phyloP scores from a whole-genome alignment of 331 rosid species.

The Quercus tomentella region DNA sequence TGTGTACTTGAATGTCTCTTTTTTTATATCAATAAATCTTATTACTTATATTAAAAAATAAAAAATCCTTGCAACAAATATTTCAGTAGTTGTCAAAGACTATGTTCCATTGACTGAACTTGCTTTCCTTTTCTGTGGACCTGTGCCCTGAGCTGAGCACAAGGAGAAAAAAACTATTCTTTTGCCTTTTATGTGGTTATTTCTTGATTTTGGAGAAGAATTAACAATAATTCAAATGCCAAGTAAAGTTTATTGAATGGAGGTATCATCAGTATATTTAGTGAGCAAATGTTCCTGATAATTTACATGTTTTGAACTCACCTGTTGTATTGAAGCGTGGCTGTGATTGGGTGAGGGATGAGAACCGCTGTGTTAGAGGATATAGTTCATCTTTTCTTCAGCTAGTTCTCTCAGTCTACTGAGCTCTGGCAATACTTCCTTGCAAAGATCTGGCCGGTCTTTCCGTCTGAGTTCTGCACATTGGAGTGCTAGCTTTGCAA shows the following conservation, averaged over 20 bases:
- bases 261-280: not conserved
- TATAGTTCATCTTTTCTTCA: conserved; percentile 35
- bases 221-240: not conserved
- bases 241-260: not conserved
- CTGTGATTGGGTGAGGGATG: conserved; percentile 21
- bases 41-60: too few species aligned
- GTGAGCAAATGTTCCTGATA: not conserved
- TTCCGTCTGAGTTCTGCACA: conserved; percentile 85
- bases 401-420: conserved; percentile 60
- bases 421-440: conserved; percentile 53
- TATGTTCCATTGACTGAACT: not conserved
- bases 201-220: not conserved
- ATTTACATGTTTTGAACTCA: not conserved
- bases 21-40: too few species aligned
- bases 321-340: conserved; percentile 36
- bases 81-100: not conserved
- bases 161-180: not conserved
- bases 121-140: not conserved
- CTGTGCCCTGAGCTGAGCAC: too few species aligned
- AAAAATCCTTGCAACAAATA: conserved; percentile 18
- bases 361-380: not conserved
- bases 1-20: too few species aligned
- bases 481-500: conserved; percentile 54
- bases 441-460: conserved; percentile 82
- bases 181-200: not conserved